Evolutionary conservation across 2,329 filamentous ascomycete genomes (phyloP).

Genomic region (Diaporthe citrichinensis): DNA sequence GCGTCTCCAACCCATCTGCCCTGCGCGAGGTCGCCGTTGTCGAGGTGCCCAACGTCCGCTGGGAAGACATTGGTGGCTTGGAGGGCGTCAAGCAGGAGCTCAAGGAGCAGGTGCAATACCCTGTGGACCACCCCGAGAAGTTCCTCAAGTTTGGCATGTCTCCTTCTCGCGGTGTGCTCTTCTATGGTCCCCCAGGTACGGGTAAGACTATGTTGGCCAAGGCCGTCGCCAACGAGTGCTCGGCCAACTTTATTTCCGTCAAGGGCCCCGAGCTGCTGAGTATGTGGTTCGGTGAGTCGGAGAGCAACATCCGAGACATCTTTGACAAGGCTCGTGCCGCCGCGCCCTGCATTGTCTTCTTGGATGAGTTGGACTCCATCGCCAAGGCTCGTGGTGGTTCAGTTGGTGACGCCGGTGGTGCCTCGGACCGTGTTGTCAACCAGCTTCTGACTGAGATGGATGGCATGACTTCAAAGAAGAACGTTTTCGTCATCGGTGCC

Average conservation of each 20-base stretch:
- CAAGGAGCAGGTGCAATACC: slow-evolving; percentile 98
- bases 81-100: slow-evolving; percentile 99
- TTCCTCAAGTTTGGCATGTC: slow-evolving; percentile 99
- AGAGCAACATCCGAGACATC: slow-evolving; percentile 99
- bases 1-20: slow-evolving; percentile 97
- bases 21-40: slow-evolving; percentile 99
- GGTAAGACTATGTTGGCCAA: slow-evolving; percentile 99
- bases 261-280: slow-evolving; percentile 98
- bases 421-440: slow-evolving; percentile 99
- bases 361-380: slow-evolving; percentile 98
- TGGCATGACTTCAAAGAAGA: slow-evolving; percentile 99
- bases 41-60: slow-evolving; percentile 98
- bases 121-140: slow-evolving; percentile 98
- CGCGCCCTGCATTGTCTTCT: slow-evolving; percentile 97
- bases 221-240: slow-evolving; percentile 98
- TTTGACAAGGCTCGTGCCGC: slow-evolving; percentile 99
- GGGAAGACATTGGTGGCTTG: slow-evolving; percentile 99
- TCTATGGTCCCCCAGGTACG: slow-evolving; percentile 99
- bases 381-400: slow-evolving; percentile 99
- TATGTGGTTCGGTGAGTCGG: slow-evolving; percentile 99
- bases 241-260: slow-evolving; percentile 99
- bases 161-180: slow-evolving; percentile 96
- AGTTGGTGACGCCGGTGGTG: slow-evolving; percentile 94
- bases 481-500: slow-evolving; percentile 98
- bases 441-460: slow-evolving; percentile 96